Evolutionary conservation across 306 rosid species (phyloP), one percentile per base, ranked within the genome.

Genomic region (Lotus japonicus): DNA sequence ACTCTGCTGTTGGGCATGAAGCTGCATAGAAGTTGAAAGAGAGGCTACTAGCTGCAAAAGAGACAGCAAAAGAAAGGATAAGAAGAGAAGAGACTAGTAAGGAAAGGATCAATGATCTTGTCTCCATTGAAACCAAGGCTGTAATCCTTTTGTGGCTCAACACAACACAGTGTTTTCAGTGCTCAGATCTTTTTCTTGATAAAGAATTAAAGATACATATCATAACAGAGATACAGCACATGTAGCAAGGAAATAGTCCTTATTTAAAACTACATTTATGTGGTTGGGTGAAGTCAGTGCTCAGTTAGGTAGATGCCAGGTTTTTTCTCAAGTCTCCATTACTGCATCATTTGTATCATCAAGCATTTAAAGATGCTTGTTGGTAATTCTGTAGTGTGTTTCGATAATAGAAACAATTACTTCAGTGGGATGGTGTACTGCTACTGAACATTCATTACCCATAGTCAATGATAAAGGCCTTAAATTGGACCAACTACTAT

Each of bases 1-100:
- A 68, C 84, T 92, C 98, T 0, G 95, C 98, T 1, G 87, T 1
- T 11, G 96, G 98, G 58, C 98, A 92, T 18, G 95, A 83, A 76
- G 59, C 73, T 9, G 77, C 84, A 70, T 92, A 92, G 84, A 89
- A 89, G 70, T 83, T 69, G 57, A 81, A 83, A 23, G 95, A 82
- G 71, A 89, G 89, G 56, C 73, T 70, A 28, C 73, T 70, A 28
- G 79, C 89, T 72, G 64, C 39, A 49, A 82, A 79, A 53, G 73
- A 64, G 13, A 53, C 65, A 41, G 65, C 72, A 48, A 74, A 50
- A 65, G 33, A 71, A 39, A 73, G 70, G 56, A 79, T 15, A 33
- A 72, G n/a, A 58, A 81, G 62, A 76, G 28, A 36, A 44, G 57
- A 78, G 23, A 64, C 39, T 41, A 35, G 15, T 28, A 74, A 16